phyloP scores from a whole-genome alignment of 2,329 filamentous ascomycete genomes.

The Botrytis medusae region DNA sequence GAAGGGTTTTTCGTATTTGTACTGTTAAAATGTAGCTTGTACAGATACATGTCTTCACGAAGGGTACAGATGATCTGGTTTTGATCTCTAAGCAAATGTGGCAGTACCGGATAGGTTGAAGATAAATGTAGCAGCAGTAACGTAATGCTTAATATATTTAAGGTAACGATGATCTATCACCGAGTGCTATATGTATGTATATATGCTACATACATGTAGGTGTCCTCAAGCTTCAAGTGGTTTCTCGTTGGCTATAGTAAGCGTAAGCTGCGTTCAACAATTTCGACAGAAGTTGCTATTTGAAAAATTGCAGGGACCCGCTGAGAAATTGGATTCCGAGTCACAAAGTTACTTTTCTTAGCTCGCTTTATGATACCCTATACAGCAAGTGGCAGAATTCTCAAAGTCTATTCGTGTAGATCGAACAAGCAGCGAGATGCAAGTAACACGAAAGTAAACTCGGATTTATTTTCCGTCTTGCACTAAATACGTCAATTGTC shows the following conservation, averaged over 20 bases:
- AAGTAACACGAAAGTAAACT: slow-evolving; percentile 10
- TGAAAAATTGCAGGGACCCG: not conserved
- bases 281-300: not conserved
- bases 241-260: not conserved
- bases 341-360: slow-evolving; percentile 1
- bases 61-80: slow-evolving; percentile 1
- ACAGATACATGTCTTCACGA: not conserved
- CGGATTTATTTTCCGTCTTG: slow-evolving; percentile 13
- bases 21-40: not conserved
- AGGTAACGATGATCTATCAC: slow-evolving; percentile 1
- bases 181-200: not conserved
- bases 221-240: not conserved
- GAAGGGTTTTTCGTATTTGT: not conserved
- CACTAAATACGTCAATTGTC: slow-evolving; percentile 5
- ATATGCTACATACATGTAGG: not conserved
- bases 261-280: slow-evolving; percentile 14
- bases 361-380: not conserved
- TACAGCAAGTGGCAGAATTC: slow-evolving; percentile 7
- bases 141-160: slow-evolving; percentile 13
- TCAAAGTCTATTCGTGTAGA: not conserved
- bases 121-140: slow-evolving; percentile 2
- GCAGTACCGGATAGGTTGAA: slow-evolving; percentile 13
- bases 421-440: not conserved
- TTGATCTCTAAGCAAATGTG: slow-evolving; percentile 11
- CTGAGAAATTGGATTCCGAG: not conserved